A percentile compares a stretch with the other conserved stretches of the same genome.
phyloP scores from a whole-genome alignment of 495 filamentous ascomycete genomes.

The Xylaria venustula region DNA sequence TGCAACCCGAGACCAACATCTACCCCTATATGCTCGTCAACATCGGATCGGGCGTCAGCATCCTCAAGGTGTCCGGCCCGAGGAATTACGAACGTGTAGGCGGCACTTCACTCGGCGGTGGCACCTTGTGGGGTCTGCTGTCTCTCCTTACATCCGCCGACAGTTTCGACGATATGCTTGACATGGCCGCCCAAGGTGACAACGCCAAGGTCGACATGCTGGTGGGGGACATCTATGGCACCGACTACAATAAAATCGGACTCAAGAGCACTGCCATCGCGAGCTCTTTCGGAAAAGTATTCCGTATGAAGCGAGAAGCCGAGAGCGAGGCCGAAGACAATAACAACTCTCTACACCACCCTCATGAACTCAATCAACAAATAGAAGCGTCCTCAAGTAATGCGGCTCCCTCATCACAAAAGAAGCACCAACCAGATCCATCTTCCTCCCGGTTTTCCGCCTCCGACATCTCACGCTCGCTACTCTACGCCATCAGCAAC shows the following conservation, averaged over 20 bases:
- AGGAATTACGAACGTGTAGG: conserved; percentile 84
- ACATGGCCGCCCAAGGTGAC: conserved; percentile 89
- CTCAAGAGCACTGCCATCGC: conserved; percentile 92
- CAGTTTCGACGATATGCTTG: conserved; percentile 93
- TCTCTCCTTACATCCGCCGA: conserved; percentile 85
- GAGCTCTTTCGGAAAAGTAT: conserved; percentile 94
- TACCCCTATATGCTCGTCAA: conserved; percentile 98
- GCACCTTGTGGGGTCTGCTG: conserved; percentile 93
- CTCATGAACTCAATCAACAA: conserved; percentile 29
- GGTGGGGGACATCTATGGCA: conserved; percentile 96
- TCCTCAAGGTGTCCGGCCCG: conserved; percentile 94
- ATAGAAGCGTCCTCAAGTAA: conserved; percentile 13
- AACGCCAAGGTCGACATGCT: conserved; percentile 94
- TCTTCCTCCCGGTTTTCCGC: conserved; percentile 40
- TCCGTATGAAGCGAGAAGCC: conserved; percentile 74
- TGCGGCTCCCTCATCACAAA: conserved; percentile 11
- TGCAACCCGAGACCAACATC: conserved; percentile 65
- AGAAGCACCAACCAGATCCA: conserved; percentile 14
- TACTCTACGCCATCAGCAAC: conserved; percentile 85
- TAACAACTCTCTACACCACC: conserved; percentile 57
- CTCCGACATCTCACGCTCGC: conserved; percentile 53
- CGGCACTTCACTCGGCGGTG: conserved; percentile 90
- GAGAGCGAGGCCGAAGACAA: conserved; percentile 78
- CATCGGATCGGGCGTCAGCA: conserved; percentile 98
- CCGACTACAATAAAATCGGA: conserved; percentile 92